These are phyloP conservation scores for Jatropha multifida DNA, from an alignment of 441 rosid genomes.

Conservation along the genomic window DNA sequence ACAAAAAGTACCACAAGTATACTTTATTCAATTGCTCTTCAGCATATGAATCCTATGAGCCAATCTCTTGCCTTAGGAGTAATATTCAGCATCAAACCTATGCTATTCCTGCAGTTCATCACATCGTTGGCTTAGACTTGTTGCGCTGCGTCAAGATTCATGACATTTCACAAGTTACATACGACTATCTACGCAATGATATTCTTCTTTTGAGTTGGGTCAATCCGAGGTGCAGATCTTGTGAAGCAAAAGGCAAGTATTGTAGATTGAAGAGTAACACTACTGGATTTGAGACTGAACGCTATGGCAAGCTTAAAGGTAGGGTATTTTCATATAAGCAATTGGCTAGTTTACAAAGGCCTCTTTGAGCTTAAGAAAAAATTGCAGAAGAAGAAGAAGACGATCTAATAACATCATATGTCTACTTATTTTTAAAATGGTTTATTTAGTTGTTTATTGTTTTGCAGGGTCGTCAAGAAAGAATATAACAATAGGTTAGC, in stretches of 20 bases:
- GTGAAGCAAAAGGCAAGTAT: not conserved
- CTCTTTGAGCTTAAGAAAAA: no score
- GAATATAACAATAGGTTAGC: no score
- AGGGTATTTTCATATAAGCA: no score
- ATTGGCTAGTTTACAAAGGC: no score
- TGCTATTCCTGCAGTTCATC: not conserved
- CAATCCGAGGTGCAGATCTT: not conserved
- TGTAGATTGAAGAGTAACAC: not conserved
- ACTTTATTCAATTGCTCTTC: not conserved
- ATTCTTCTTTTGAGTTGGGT: not conserved
- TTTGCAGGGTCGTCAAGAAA: no score
- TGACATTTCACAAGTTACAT: not conserved
- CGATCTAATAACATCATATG: no score
- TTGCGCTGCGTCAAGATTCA: not conserved
- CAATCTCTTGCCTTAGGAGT: not conserved
- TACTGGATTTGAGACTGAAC: not conserved
- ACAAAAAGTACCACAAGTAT: not conserved
- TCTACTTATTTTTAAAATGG: no score
- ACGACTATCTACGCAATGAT: not conserved
- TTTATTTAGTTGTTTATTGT: no score
- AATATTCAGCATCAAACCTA: not conserved
- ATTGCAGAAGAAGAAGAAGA: no score
- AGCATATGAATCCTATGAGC: not conserved
- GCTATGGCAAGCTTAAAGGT: not conserved
- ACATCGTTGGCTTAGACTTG: not conserved